Conservation (phyloP, 139 green algal genomes). For the Chlamydomonas sphaeroides region DNA sequence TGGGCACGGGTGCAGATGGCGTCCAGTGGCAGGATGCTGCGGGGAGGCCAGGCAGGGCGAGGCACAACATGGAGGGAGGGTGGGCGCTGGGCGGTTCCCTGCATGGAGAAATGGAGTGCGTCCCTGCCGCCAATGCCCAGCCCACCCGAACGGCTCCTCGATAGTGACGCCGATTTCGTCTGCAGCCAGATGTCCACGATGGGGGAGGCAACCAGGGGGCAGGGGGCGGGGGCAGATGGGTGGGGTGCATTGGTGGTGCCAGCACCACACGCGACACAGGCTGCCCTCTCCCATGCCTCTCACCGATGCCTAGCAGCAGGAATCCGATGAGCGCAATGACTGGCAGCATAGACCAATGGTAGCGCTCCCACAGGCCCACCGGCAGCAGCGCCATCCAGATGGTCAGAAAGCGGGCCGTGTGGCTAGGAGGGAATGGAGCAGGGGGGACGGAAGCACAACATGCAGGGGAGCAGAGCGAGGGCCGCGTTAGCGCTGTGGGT, state of each 20-base stretch:
- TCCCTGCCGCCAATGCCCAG: neutral
- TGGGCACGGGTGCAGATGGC: conserved; percentile 34
- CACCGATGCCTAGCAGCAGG: conserved; percentile 82
- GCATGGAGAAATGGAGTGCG: too few relatives aligned
- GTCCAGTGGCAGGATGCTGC: conserved; percentile 40
- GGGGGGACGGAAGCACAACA: too few relatives aligned
- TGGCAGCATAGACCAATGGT: conserved; percentile 70
- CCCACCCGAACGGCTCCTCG: conserved; percentile 42
- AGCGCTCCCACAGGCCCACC: conserved; percentile 77
- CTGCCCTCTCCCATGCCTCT: conserved; percentile 41
- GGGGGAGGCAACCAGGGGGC: too few relatives aligned
- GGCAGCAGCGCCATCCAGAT: conserved; percentile 77
- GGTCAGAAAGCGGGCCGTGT: conserved; percentile 81
- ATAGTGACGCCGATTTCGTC: conserved; percentile 37
- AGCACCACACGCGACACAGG: neutral
- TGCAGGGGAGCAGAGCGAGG: too few relatives aligned
- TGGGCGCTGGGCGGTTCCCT: too few relatives aligned
- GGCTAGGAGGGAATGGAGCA: conserved; percentile 48
- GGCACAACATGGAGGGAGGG: too few relatives aligned
- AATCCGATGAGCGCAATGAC: conserved; percentile 72
- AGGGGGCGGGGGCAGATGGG: too few relatives aligned
- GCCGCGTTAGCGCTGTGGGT: too few relatives aligned
- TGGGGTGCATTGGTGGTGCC: too few relatives aligned
- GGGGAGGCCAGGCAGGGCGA: too few relatives aligned
- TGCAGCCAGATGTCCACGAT: too few relatives aligned